These are phyloP conservation scores for Solidago caesia DNA, from an alignment of 129 eudicot genomes.

Conservation along the genomic window DNA sequence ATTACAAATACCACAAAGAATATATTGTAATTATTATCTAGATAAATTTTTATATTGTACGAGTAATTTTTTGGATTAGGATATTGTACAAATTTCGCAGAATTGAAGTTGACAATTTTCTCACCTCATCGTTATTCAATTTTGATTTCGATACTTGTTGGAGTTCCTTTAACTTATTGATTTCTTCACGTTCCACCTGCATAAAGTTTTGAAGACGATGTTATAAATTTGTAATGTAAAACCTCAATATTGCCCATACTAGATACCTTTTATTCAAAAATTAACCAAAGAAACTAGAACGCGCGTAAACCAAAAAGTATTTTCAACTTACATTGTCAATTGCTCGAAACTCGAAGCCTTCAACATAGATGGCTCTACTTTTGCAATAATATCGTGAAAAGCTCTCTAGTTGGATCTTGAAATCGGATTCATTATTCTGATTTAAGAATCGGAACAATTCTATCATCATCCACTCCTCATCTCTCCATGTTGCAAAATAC, in stretches of 20 bases:
- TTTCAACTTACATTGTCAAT: constrained; percentile 1
- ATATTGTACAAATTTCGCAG: too few relatives aligned
- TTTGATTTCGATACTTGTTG: constrained; percentile 9
- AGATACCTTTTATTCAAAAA: neutral
- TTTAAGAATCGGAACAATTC: constrained; percentile 1
- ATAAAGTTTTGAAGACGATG: neutral
- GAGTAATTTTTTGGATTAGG: too few relatives aligned
- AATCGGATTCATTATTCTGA: neutral
- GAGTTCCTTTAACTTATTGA: neutral
- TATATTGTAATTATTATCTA: too few relatives aligned
- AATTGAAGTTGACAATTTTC: too few relatives aligned
- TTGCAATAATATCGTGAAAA: constrained; percentile 3
- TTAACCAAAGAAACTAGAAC: neutral
- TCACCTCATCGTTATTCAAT: neutral
- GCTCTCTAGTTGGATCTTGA: constrained; percentile 15
- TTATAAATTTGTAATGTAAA: neutral
- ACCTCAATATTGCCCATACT: neutral
- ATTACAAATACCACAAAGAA: neutral
- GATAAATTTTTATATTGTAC: too few relatives aligned
- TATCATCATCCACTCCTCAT: constrained; percentile 20
- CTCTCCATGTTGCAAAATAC: constrained; percentile 23
- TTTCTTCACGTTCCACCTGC: neutral
- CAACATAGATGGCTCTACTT: neutral
- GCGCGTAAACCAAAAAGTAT: neutral
- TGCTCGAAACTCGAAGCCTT: constrained; percentile 18